These are phyloP conservation scores for Rhexocercosporidium sp. DNA, from an alignment of 2,329 filamentous ascomycete species.

Conservation along the genomic window DNA sequence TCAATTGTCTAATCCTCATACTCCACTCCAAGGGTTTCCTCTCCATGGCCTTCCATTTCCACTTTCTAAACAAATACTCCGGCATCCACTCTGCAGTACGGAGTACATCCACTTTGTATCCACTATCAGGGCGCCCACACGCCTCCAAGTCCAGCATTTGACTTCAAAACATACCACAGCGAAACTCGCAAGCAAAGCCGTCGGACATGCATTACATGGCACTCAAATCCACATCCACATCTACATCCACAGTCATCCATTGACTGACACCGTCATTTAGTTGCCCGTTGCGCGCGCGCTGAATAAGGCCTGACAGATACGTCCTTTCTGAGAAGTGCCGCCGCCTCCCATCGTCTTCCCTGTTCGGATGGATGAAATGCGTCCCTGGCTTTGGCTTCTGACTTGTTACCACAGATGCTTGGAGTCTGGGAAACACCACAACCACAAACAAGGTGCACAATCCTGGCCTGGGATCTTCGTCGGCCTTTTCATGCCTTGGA, in stretches of 20 bases:
- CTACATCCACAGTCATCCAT: too few relatives aligned
- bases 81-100: not conserved
- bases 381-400: constrained; percentile 11
- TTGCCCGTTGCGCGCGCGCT: not conserved
- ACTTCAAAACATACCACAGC: not conserved
- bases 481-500: constrained; percentile 15
- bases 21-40: not conserved
- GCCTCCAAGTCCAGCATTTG: not conserved
- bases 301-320: constrained; percentile 11
- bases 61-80: not conserved
- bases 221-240: too few relatives aligned
- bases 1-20: not conserved
- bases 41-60: not conserved
- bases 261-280: too few relatives aligned
- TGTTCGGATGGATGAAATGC: constrained; percentile 9
- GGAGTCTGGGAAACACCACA: not conserved
- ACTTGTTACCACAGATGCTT: constrained; percentile 14
- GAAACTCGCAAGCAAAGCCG: not conserved
- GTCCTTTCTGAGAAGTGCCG: not conserved
- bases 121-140: not conserved
- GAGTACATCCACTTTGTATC: not conserved
- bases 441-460: not conserved
- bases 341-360: not conserved
- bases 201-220: not conserved
- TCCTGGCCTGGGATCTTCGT: not conserved